Conservation (phyloP, 176 grass and related monocot genomes). For the Chloris gayana region DNA sequence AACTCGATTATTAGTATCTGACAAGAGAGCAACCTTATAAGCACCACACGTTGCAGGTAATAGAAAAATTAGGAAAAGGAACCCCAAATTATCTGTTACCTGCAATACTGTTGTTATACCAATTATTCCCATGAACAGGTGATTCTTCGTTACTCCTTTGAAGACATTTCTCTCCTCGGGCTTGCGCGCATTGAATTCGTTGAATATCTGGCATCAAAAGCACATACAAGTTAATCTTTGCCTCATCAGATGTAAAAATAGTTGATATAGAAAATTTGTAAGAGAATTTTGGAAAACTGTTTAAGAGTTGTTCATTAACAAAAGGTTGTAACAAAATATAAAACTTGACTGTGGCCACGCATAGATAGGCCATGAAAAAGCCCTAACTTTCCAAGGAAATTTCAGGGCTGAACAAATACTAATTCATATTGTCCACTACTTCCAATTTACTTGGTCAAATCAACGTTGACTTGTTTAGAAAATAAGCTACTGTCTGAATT, state of each 20-base stretch:
- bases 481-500: conserved; percentile 5
- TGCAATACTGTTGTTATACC: conserved; percentile 73
- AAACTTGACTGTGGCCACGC: not conserved
- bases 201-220: conserved; percentile 75
- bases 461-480: not conserved
- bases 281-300: too few species aligned
- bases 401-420: not conserved
- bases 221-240: not conserved
- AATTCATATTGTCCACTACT: not conserved
- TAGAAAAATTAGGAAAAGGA: conserved; percentile 15
- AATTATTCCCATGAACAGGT: conserved; percentile 81
- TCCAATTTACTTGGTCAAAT: conserved; percentile 9
- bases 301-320: not conserved
- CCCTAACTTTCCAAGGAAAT: not conserved
- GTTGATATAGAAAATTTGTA: not conserved
- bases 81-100: conserved; percentile 45
- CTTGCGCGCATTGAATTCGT: conserved; percentile 93
- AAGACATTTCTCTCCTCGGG: conserved; percentile 88
- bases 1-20: conserved; percentile 93
- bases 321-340: not conserved
- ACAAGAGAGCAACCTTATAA: conserved; percentile 26
- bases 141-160: conserved; percentile 75
- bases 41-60: conserved; percentile 13
- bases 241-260: conserved; percentile 8
- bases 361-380: conserved; percentile 11